Evolutionary conservation across 1,284 basidiomycete species (phyloP), one percentile per base, ranked within the genome.

Genomic region (Cryptococcus wingfieldii): DNA sequence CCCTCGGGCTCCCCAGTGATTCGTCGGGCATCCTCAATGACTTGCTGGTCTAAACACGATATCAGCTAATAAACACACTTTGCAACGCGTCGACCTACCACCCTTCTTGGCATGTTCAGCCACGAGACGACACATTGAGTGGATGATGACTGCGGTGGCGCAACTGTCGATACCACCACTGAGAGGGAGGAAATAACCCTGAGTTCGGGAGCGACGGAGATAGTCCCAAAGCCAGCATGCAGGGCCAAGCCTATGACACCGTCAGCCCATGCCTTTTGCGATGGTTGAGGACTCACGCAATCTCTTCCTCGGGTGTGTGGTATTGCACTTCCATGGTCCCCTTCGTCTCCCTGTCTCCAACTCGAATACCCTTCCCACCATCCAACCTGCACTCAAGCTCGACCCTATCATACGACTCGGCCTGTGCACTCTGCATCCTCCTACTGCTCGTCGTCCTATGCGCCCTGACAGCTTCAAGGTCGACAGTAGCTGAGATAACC

Each of bases 141-240:
- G 90, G 0, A 97, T 90, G 65, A 98, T 98, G 41, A 89, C 85
- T 0, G 95, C 88, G 0, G 96, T 98, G 2, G 96, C 92, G 68
- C 95, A 98, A 66, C 89, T 92, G 72, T 98, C 95, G 58, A 98
- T 94, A 12, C 95, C 96, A n/a, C 96, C 95, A 53, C 90, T 95
- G 6, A 99, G 82, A 1, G 96, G 96, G 27, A 98, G 79, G 72
- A 98, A 98, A 79, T 94, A 98, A 1, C 96, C 95, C 67, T 95
- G 90, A 0, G 89, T 92, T 5, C 90, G 82, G 13, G 95, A 98
- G 39, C 95, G 86, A 27, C 95, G 83, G 41, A 99, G 83, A 69
- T 98, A 98, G 76, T 99, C 96, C 96, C 95, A 99, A 8, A 99
- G 81, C 95, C 95, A 99, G 72, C 95, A 98, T 4, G 95, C 96